Evolutionary conservation across 441 rosid species (phyloP).

Genomic region (Arabidopsis hybrid): DNA sequence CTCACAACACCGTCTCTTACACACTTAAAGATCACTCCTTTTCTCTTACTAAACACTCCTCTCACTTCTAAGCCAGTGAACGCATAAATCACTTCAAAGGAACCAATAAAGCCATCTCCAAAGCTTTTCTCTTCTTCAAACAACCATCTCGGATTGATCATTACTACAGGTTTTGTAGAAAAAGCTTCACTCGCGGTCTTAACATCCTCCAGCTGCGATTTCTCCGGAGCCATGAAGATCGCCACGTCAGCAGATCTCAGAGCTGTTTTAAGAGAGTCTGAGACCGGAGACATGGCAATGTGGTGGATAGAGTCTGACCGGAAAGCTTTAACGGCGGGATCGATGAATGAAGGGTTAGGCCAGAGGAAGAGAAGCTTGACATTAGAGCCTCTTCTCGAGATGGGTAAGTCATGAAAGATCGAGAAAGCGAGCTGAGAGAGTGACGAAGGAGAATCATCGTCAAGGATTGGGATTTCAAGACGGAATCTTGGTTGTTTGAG

Average conservation of each 20-base stretch:
- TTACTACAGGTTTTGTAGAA: slow-evolving; percentile 72
- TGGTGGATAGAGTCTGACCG: slow-evolving; percentile 49
- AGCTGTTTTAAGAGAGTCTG: slow-evolving; percentile 36
- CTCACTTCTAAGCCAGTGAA: slow-evolving; percentile 77
- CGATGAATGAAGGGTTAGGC: slow-evolving; percentile 51
- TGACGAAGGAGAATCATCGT: slow-evolving; percentile 75
- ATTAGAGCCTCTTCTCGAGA: slow-evolving; percentile 64
- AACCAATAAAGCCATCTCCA: slow-evolving; percentile 62
- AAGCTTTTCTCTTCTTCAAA: slow-evolving; percentile 68
- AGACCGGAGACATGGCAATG: slow-evolving; percentile 47
- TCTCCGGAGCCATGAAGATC: slow-evolving; percentile 71
- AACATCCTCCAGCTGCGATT: slow-evolving; percentile 53
- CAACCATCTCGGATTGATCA: slow-evolving; percentile 79
- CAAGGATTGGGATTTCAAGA: slow-evolving; percentile 74
- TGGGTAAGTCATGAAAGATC: slow-evolving; percentile 58
- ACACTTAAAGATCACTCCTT: slow-evolving; percentile 79
- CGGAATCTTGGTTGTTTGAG: slow-evolving; percentile 78
- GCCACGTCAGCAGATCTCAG: slow-evolving; percentile 63
- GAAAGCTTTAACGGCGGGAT: slow-evolving; percentile 53
- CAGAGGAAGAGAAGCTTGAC: slow-evolving; percentile 63
- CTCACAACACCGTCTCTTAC: slow-evolving; percentile 84
- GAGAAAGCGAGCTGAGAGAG: slow-evolving; percentile 66
- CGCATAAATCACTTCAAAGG: slow-evolving; percentile 85
- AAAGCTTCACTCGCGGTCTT: slow-evolving; percentile 51
- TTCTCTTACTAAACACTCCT: slow-evolving; percentile 73